These are phyloP conservation scores for Oryza nivara DNA, from an alignment of 176 grass and related monocot genomes.

Conservation along the genomic window DNA sequence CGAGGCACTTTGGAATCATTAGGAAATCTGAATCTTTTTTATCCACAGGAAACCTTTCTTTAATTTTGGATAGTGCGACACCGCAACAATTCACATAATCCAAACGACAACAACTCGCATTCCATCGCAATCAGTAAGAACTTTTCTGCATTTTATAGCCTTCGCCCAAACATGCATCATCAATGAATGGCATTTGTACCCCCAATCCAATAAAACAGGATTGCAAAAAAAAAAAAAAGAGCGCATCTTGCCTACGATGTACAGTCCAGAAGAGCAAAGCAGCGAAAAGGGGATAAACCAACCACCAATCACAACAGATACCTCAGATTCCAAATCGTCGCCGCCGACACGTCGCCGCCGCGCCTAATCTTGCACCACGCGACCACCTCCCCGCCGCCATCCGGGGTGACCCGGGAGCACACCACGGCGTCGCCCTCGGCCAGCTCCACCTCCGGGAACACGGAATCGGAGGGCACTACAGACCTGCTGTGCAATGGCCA, in stretches of 20 bases:
- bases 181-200: not conserved
- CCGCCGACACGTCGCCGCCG: constrained; percentile 41
- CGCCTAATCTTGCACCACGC: constrained; percentile 83
- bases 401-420: constrained; percentile 51
- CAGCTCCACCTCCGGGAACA: constrained; percentile 59
- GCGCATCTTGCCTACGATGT: not conserved
- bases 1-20: not conserved
- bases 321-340: constrained; percentile 69
- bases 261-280: not conserved
- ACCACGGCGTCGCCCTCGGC: constrained; percentile 51
- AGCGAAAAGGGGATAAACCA: not conserved
- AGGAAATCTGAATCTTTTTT: not conserved
- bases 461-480: constrained; percentile 69
- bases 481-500: constrained; percentile 36
- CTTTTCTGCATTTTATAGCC: not conserved
- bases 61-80: not conserved
- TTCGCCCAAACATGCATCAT: not conserved
- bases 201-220: constrained; percentile 1
- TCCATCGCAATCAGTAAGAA: not conserved
- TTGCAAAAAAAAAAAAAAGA: constrained; percentile 30
- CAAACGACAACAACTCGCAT: not conserved
- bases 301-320: not conserved
- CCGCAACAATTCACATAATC: not conserved
- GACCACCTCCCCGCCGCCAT: constrained; percentile 45
- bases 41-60: not conserved